Percentiles rank a stretch among this genome's conserved stretches.
Evolutionary conservation across 148 eudicot genomes (phyloP).

Genomic region (Rhododendron ferrugineum): DNA sequence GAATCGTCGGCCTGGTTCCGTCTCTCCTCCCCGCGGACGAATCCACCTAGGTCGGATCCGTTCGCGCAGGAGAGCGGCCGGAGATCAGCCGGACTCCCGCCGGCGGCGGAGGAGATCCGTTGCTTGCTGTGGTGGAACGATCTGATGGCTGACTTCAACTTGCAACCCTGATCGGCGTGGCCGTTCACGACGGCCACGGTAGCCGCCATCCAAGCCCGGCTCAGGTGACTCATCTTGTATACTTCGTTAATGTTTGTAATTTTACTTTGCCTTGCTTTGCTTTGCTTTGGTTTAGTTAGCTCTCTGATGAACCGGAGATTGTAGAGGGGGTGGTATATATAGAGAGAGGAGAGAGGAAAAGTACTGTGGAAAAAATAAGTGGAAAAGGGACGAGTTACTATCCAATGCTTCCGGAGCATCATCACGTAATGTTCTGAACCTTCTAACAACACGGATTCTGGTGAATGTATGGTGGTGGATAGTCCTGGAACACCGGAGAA

Average conservation of each 20-base stretch:
- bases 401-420: neutral
- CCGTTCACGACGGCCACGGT: constrained; percentile 47
- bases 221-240: constrained; percentile 26
- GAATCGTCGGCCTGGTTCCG: constrained; percentile 43
- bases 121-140: constrained; percentile 22
- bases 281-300: neutral
- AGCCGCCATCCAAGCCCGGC: constrained; percentile 41
- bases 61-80: constrained; percentile 13
- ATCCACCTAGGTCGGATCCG: constrained; percentile 8
- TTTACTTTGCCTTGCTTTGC: neutral
- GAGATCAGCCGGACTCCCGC: constrained; percentile 19
- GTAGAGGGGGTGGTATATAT: neutral
- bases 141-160: constrained; percentile 35
- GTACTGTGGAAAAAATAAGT: neutral
- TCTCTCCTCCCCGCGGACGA: constrained; percentile 15
- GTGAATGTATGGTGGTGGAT: neutral
- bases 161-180: constrained; percentile 44
- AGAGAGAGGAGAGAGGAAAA: neutral
- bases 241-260: neutral
- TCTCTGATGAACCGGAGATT: neutral
- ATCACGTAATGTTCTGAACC: neutral
- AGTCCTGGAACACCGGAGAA: neutral
- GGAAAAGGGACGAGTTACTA: neutral
- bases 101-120: constrained; percentile 11
- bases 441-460: neutral